Evolutionary conservation across 2,329 filamentous ascomycete genomes (phyloP), one percentile per base, ranked within the genome.

Genomic region (Arthrobotrys iridis): DNA sequence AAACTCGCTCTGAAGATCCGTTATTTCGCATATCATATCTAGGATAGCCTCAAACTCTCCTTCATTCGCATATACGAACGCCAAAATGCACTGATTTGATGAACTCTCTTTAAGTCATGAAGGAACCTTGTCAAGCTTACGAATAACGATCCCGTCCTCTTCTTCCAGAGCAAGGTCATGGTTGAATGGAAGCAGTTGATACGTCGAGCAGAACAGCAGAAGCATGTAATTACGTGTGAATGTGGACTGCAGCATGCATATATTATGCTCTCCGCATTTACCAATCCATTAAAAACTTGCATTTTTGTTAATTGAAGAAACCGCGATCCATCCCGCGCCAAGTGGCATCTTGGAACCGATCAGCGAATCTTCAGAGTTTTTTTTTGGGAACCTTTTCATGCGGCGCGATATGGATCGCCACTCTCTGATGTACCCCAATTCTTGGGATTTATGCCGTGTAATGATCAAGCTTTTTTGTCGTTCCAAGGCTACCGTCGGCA

Each of bases 401-500:
- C 45, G 28, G 26, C 28, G 15, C 28, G 6, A 55, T 24, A 37
- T 37, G 15, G 18, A 20, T 55, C 5, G 28, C 33, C 22, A 55
- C 37, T 4, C n/a, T 15, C 24, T 5, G 8, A 35, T 52, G 15
- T 60, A 43, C 57, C 57, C 37, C 40, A 22, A 46, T 15, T 45
- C 57, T 60, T 60, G 55, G 41, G 28, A 46, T 45, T 20, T 18
- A 15, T 70, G 65, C 55, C 35, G 65, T 70, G 57, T 24, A 70
- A 62, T 70, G 20, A 70, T 62, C 65, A 70, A 70, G 65, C 65
- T 70, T 70, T 26, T 45, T 55, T 26, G 37, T 52, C 3, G 43
- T 35, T 37, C 50, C 24, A 26, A 55, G 65, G 65, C 55, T 52
- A 62, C 41, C 43, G 35, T 70, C 65, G 65, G 65, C 65, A 59